Evolutionary conservation across 768 basidiomycete species (phyloP).

Genomic region (Gymnopilus junonius): DNA sequence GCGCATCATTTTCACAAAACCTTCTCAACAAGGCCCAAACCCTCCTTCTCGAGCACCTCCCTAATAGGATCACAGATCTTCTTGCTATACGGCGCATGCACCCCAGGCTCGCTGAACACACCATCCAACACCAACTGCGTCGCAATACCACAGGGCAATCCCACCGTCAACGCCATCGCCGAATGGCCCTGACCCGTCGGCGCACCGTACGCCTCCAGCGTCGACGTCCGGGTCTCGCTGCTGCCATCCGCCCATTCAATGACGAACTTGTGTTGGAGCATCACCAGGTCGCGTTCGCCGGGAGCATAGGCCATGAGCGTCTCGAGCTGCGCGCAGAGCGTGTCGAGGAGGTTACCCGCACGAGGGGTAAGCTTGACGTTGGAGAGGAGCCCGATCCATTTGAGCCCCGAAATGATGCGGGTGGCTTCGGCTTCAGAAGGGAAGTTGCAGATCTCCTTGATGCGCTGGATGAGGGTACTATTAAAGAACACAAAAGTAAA

Average conservation of each 20-base stretch:
- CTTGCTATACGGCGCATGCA: constrained; percentile 86
- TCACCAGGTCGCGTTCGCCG: constrained; percentile 94
- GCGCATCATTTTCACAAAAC: constrained; percentile 41
- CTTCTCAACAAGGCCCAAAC: constrained; percentile 73
- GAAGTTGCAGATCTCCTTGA: constrained; percentile 76
- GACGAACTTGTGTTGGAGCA: constrained; percentile 98
- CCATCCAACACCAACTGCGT: constrained; percentile 92
- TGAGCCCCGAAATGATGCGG: constrained; percentile 87
- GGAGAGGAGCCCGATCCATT: constrained; percentile 95
- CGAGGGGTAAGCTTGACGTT: constrained; percentile 61
- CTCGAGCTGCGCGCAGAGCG: constrained; percentile 90
- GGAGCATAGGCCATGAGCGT: constrained; percentile 88
- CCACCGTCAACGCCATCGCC: constrained; percentile 92
- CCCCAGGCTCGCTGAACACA: constrained; percentile 73
- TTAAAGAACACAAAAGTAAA: not conserved
- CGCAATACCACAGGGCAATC: constrained; percentile 93
- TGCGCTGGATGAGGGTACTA: constrained; percentile 74
- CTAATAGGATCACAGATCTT: constrained; percentile 82
- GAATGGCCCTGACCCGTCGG: constrained; percentile 67
- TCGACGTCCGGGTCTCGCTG: constrained; percentile 81
- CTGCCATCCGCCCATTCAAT: constrained; percentile 86
- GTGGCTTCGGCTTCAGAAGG: constrained; percentile 68
- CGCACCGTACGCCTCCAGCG: constrained; percentile 87
- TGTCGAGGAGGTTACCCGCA: constrained; percentile 84
- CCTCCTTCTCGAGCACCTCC: constrained; percentile 70